Base-by-base conservation (phyloP, 345 rosid genomes). In the Corchorus capsularis region DNA sequence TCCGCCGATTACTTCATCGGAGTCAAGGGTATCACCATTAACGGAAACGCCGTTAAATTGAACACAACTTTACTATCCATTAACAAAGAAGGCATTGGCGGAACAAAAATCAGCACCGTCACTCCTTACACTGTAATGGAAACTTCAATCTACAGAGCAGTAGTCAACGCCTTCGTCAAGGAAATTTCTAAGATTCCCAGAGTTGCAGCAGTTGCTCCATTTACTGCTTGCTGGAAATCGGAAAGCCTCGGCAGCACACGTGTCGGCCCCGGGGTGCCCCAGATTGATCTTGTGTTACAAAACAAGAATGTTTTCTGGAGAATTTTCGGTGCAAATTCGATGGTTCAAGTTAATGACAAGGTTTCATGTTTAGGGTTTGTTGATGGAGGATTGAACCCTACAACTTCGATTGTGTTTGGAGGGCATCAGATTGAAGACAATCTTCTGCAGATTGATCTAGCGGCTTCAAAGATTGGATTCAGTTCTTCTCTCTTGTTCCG, bases 1-100 rank as follows among this genome's bases (percentile, higher is more conserved):
- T 83, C 87, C 1, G 22, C 85, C 4, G 89, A 87, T 3, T 87
- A 82, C 75, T 84, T 84, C 83, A 80, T 86, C 9, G 81, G 78
- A 60, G 82, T 86, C 20, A 84, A 77, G 6, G 43, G 43, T 39
- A 83, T 88, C 39, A 71, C 27, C 20, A 67, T 86, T 32, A 79
- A 63, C 19, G 77, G 72, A 0, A 71, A 79, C 5, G 5, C 32
- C 1, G 71, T 84, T 11, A 19, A 39, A 19, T 47, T 86, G 27
- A 82, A 86, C 52, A 41, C 20, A 11, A 39, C 81, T 1, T 52
- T 83, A 68, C 72, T 85, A 4, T 47, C 54, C 16, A 75, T 84
- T 4, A 41, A 73, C 16, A 80, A 64, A 5, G 53, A 74, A 52
- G 84, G 85, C 2, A 8, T n/a, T 6, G 84, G 85, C 17, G 85